Percentiles rank a stretch among this genome's conserved stretches.
Conservation (phyloP, 2,329 filamentous ascomycete species). For the Scedosporium aurantiacum region DNA sequence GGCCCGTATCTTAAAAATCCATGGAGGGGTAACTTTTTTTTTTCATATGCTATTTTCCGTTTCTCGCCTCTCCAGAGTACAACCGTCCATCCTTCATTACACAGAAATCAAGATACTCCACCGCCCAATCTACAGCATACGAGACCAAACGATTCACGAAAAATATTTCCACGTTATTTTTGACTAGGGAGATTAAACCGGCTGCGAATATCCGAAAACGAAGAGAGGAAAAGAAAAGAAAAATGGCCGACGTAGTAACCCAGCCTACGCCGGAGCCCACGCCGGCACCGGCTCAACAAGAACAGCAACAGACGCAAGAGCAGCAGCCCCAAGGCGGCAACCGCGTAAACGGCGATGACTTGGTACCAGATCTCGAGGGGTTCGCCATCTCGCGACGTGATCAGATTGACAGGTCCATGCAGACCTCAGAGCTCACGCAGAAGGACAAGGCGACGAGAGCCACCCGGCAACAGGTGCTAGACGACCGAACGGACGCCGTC, state of each 20-base stretch:
- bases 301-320: background rate
- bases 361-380: slow-evolving; percentile 5
- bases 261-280: background rate
- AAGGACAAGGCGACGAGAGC: slow-evolving; percentile 90
- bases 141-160: background rate
- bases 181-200: background rate
- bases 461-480: slow-evolving; percentile 88
- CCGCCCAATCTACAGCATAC: background rate
- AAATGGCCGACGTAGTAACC: background rate
- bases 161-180: background rate
- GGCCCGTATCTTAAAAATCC: background rate
- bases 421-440: slow-evolving; percentile 34
- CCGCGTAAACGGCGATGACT: background rate
- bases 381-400: slow-evolving; percentile 7
- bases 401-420: slow-evolving; percentile 6
- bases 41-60: background rate
- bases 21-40: background rate
- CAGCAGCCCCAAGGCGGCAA: background rate
- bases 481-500: slow-evolving; percentile 90
- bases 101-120: background rate
- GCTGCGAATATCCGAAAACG: background rate
- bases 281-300: background rate
- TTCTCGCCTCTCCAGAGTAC: too few species aligned
- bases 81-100: background rate
- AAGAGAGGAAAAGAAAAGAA: background rate